These are phyloP conservation scores for Cyclotella cryptica DNA, from an alignment of 108 stramenopile species.

Conservation along the genomic window DNA sequence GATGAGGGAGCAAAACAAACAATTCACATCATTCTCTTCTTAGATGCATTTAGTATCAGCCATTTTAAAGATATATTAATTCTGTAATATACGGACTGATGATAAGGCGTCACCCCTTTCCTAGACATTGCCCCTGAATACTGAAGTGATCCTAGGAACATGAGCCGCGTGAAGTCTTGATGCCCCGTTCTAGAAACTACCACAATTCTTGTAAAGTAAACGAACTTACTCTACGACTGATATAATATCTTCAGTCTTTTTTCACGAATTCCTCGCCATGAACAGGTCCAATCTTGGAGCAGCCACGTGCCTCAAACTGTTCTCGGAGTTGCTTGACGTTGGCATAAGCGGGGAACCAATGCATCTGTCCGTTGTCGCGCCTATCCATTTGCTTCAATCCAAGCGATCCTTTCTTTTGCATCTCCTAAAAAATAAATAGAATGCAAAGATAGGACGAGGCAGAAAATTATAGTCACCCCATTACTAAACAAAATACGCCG, in stretches of 20 bases:
- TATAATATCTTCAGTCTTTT: background rate
- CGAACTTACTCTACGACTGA: background rate
- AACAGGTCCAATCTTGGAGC: conserved; percentile 50
- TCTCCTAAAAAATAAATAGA: conserved; percentile 19
- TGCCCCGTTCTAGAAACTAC: conserved; percentile 3
- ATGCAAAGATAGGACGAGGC: background rate
- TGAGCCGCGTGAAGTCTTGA: background rate
- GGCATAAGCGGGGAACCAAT: conserved; percentile 52
- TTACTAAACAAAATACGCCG: background rate
- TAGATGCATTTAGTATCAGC: too few species aligned
- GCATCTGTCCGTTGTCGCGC: conserved; percentile 53
- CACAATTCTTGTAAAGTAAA: background rate
- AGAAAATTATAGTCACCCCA: background rate
- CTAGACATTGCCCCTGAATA: background rate
- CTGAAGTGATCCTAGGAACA: background rate
- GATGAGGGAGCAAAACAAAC: too few species aligned
- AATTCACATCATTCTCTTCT: too few species aligned
- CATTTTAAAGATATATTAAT: too few species aligned
- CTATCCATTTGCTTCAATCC: conserved; percentile 53
- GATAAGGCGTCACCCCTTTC: background rate
- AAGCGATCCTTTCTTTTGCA: conserved; percentile 55
- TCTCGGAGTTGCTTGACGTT: conserved; percentile 55
- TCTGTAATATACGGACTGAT: background rate
- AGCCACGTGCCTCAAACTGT: conserved; percentile 48
- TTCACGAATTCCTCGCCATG: conserved; percentile 52